These are phyloP conservation scores for Saksenaea oblongispora DNA, from an alignment of 371 early-diverging fungal species.

Conservation along the genomic window DNA sequence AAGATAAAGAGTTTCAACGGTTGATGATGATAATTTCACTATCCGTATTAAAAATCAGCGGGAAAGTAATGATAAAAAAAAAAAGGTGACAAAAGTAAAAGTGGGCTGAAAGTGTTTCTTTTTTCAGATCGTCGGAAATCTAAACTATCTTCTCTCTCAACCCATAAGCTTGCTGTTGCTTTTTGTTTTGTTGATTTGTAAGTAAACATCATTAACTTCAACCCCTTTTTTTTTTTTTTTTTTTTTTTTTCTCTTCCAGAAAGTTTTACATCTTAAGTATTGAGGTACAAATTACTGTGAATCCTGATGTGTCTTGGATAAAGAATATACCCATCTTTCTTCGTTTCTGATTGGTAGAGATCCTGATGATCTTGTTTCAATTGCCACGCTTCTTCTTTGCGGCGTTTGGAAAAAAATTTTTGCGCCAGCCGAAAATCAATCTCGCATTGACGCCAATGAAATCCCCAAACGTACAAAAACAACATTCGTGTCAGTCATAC, in stretches of 20 bases:
- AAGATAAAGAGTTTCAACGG: not conserved
- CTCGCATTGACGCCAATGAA: too few relatives aligned
- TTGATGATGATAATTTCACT: not conserved
- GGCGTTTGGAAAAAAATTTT: too few relatives aligned
- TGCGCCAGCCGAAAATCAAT: too few relatives aligned
- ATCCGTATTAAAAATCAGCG: not conserved
- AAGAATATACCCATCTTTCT: not conserved
- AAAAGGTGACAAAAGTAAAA: not conserved
- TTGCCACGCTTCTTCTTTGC: too few relatives aligned
- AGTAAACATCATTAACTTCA: not conserved
- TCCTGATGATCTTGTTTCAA: not conserved
- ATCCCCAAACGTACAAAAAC: too few relatives aligned
- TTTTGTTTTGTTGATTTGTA: not conserved
- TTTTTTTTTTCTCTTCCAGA: not conserved
- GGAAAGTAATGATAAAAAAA: not conserved
- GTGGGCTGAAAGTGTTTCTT: constrained; percentile 1
- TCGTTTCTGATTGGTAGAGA: not conserved
- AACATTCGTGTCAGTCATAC: too few relatives aligned
- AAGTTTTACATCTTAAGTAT: not conserved
- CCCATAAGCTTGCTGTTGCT: not conserved
- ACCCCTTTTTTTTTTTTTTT: not conserved
- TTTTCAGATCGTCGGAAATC: not conserved
- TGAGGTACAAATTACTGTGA: not conserved
- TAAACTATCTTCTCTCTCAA: not conserved
- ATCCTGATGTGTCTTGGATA: not conserved